These are phyloP conservation scores for Podila minutissima DNA, from an alignment of 192 early-diverging fungal genomes.

Conservation along the genomic window DNA sequence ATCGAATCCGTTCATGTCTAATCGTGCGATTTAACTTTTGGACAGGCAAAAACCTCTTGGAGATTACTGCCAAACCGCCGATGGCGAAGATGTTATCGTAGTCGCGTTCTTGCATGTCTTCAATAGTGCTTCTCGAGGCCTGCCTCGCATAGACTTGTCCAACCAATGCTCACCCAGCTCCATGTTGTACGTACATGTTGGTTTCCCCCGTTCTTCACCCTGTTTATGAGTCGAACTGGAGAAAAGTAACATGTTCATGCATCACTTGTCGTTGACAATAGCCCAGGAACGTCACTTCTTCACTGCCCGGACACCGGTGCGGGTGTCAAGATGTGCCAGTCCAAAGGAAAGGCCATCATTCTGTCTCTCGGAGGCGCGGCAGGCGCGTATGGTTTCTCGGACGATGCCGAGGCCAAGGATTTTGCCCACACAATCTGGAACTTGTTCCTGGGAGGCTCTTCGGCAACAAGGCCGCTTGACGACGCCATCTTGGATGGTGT, in stretches of 20 bases:
- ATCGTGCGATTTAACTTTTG: neutral
- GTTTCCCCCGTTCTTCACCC: no score
- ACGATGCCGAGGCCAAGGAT: constrained; percentile 61
- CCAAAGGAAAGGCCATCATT: constrained; percentile 75
- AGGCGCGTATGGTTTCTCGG: constrained; percentile 69
- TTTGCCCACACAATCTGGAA: constrained; percentile 83
- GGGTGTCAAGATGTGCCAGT: constrained; percentile 79
- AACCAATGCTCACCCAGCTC: constrained; percentile 67
- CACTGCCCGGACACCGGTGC: constrained; percentile 73
- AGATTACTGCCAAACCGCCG: constrained; percentile 66
- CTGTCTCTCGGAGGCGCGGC: constrained; percentile 78
- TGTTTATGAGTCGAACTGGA: no score
- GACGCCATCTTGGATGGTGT: constrained; percentile 77
- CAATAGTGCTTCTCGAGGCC: constrained; percentile 59
- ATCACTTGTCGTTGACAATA: neutral
- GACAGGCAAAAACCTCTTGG: constrained; percentile 56
- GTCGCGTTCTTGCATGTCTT: constrained; percentile 74
- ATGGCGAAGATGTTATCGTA: constrained; percentile 61
- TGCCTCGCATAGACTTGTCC: constrained; percentile 74
- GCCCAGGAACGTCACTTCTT: constrained; percentile 68
- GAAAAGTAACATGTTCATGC: no score
- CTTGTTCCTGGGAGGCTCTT: constrained; percentile 75
- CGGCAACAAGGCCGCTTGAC: constrained; percentile 72
- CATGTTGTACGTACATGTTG: constrained; percentile 37
- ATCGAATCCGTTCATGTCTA: neutral